Percentiles rank a stretch among this genome's conserved stretches.
These are phyloP conservation scores for Parasitella parasitica DNA, from an alignment of 371 early-diverging fungal species.

Conservation along the genomic window DNA sequence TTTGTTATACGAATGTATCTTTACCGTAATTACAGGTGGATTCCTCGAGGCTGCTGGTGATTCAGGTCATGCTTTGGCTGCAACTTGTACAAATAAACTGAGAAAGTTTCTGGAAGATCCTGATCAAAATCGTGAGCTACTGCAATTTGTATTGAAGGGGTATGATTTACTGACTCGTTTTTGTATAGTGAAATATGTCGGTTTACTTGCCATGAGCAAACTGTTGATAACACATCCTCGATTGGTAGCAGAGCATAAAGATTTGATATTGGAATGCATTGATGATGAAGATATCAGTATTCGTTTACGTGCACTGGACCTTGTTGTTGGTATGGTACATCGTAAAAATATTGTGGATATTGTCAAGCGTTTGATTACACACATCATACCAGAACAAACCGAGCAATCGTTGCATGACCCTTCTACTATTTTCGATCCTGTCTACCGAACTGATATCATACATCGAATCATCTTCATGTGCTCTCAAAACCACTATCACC, in stretches of 20 bases:
- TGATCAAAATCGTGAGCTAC: slow-evolving; percentile 85
- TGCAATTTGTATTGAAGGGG: neutral
- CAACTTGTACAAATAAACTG: slow-evolving; percentile 88
- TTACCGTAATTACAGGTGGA: slow-evolving; percentile 89
- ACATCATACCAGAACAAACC: slow-evolving; percentile 57
- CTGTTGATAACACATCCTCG: slow-evolving; percentile 81
- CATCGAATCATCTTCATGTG: slow-evolving; percentile 82
- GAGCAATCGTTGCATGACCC: slow-evolving; percentile 36
- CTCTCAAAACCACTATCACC: slow-evolving; percentile 78
- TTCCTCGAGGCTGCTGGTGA: slow-evolving; percentile 75
- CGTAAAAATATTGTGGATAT: slow-evolving; percentile 77
- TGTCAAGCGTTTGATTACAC: slow-evolving; percentile 80
- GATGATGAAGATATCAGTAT: slow-evolving; percentile 93
- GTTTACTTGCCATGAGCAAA: slow-evolving; percentile 81
- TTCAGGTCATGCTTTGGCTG: slow-evolving; percentile 67
- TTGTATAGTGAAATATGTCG: slow-evolving; percentile 88
- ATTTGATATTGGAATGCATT: slow-evolving; percentile 82
- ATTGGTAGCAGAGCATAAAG: slow-evolving; percentile 81
- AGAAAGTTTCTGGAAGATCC: slow-evolving; percentile 80
- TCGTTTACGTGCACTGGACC: slow-evolving; percentile 83
- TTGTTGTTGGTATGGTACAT: slow-evolving; percentile 83
- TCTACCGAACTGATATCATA: slow-evolving; percentile 80
- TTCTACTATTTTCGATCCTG: slow-evolving; percentile 62
- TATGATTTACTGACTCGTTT: neutral
- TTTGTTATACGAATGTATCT: slow-evolving; percentile 91